These are phyloP conservation scores for Cucurbitaria berberidis DNA, from an alignment of 2,329 filamentous ascomycete genomes.

Conservation along the genomic window DNA sequence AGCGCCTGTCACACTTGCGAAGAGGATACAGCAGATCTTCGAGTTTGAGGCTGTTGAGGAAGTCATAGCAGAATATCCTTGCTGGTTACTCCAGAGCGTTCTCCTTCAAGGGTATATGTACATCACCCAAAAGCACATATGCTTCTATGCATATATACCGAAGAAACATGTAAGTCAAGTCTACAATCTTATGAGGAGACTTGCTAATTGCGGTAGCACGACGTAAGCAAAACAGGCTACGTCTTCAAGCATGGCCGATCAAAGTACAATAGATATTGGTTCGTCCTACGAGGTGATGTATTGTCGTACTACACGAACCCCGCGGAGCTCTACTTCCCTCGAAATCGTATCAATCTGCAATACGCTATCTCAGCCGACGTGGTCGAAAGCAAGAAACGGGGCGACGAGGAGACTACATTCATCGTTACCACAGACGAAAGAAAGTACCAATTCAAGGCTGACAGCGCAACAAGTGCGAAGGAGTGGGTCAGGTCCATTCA, in stretches of 20 bases:
- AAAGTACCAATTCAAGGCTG: slow-evolving; percentile 86
- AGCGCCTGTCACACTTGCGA: slow-evolving; percentile 66
- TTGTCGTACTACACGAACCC: slow-evolving; percentile 87
- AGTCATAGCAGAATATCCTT: slow-evolving; percentile 90
- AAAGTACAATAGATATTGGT: slow-evolving; percentile 93
- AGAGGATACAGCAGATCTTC: slow-evolving; percentile 70
- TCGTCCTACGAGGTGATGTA: slow-evolving; percentile 88
- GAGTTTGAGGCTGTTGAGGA: slow-evolving; percentile 80
- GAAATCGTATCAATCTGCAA: slow-evolving; percentile 88
- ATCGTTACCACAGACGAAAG: slow-evolving; percentile 81
- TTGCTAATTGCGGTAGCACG: slow-evolving; percentile 36
- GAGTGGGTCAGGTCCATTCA: slow-evolving; percentile 97
- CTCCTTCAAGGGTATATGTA: slow-evolving; percentile 95
- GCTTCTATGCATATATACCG: slow-evolving; percentile 96
- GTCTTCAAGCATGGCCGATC: slow-evolving; percentile 86
- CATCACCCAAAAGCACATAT: slow-evolving; percentile 89
- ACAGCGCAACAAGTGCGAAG: slow-evolving; percentile 84
- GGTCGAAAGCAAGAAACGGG: slow-evolving; percentile 69
- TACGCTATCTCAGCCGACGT: slow-evolving; percentile 89
- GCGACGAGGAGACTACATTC: slow-evolving; percentile 77
- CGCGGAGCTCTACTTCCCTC: slow-evolving; percentile 87
- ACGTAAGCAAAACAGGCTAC: slow-evolving; percentile 82
- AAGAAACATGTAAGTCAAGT: slow-evolving; percentile 75
- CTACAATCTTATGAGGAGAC: neutral
- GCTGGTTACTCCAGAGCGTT: slow-evolving; percentile 90